Conservation (phyloP, 2,329 filamentous ascomycete species). For the Aspergillus glaucus region DNA sequence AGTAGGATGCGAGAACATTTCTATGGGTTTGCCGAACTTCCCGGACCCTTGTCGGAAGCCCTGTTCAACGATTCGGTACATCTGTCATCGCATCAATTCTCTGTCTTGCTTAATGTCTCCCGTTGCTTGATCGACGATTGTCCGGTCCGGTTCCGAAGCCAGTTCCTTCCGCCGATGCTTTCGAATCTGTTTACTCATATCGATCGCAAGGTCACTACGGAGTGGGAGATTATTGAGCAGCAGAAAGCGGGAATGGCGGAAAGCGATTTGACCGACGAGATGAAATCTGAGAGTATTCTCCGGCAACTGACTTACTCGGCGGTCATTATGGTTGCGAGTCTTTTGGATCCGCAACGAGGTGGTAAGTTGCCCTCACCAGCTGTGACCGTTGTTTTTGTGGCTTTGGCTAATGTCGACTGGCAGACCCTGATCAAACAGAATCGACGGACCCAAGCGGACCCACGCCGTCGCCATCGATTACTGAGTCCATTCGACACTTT, state of each 20-base stretch:
- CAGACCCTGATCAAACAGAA: constrained; percentile 32
- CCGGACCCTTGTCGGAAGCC: constrained; percentile 73
- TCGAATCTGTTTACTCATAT: constrained; percentile 77
- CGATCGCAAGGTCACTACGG: constrained; percentile 75
- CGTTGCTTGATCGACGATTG: constrained; percentile 88
- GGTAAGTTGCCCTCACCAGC: constrained; percentile 42
- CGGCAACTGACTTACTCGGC: constrained; percentile 88
- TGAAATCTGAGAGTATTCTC: constrained; percentile 95
- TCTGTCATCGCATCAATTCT: constrained; percentile 86
- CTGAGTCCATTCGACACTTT: constrained; percentile 64
- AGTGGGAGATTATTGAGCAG: constrained; percentile 73
- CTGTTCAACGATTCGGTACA: constrained; percentile 76
- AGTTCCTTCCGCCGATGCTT: constrained; percentile 80
- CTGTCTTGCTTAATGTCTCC: constrained; percentile 83
- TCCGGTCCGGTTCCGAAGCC: constrained; percentile 65
- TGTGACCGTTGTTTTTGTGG: neutral
- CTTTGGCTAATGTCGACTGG: constrained; percentile 6
- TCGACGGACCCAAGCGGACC: constrained; percentile 26
- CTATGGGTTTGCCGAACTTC: constrained; percentile 81
- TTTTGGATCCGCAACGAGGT: constrained; percentile 67
- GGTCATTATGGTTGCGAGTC: constrained; percentile 82
- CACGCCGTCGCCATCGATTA: constrained; percentile 42
- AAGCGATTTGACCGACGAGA: constrained; percentile 84
- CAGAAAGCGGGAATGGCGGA: constrained; percentile 56
- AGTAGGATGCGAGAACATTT: constrained; percentile 80